Percentiles rank a stretch among this genome's conserved stretches.
Conservation (phyloP, 768 basidiomycete species). For the Pleurotus platypus region DNA sequence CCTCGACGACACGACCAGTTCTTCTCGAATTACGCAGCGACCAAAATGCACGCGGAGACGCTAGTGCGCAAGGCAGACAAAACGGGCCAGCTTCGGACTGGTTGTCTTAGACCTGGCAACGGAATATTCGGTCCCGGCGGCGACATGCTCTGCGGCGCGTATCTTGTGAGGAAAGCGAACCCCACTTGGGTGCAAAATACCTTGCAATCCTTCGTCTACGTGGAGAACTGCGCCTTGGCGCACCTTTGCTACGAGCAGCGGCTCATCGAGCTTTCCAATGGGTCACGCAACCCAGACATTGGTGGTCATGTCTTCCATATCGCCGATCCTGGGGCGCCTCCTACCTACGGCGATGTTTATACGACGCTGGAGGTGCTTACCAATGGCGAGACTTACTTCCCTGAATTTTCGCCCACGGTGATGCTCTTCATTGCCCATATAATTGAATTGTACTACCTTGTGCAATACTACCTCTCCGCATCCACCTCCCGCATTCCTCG, state of each 20-base stretch:
- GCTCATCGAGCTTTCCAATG: slow-evolving; percentile 46
- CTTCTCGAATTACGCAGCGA: slow-evolving; percentile 77
- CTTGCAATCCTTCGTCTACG: slow-evolving; percentile 65
- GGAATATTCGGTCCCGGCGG: slow-evolving; percentile 75
- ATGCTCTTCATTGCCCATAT: slow-evolving; percentile 63
- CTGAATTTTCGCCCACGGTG: slow-evolving; percentile 50
- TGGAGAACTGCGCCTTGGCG: slow-evolving; percentile 72
- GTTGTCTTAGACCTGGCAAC: slow-evolving; percentile 76
- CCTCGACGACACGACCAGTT: slow-evolving; percentile 57
- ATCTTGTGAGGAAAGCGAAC: slow-evolving; percentile 55
- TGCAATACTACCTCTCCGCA: slow-evolving; percentile 35
- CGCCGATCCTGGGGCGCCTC: slow-evolving; percentile 61
- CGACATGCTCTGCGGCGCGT: slow-evolving; percentile 63
- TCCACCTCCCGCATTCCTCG: slow-evolving; percentile 21
- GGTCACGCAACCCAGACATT: slow-evolving; percentile 50
- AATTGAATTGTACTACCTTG: slow-evolving; percentile 53
- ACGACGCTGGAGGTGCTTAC: slow-evolving; percentile 50
- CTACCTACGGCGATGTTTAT: slow-evolving; percentile 64
- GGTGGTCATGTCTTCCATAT: slow-evolving; percentile 70
- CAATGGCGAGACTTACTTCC: slow-evolving; percentile 55
- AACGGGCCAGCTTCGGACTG: slow-evolving; percentile 50
- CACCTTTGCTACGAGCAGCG: slow-evolving; percentile 74
- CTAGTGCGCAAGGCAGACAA: slow-evolving; percentile 35
- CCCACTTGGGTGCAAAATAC: slow-evolving; percentile 59
- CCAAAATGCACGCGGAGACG: slow-evolving; percentile 58